A percentile compares a stretch with the other conserved stretches of the same genome.
Conservation (phyloP, 2,329 filamentous ascomycete genomes). For the Diaporthe destruens region DNA sequence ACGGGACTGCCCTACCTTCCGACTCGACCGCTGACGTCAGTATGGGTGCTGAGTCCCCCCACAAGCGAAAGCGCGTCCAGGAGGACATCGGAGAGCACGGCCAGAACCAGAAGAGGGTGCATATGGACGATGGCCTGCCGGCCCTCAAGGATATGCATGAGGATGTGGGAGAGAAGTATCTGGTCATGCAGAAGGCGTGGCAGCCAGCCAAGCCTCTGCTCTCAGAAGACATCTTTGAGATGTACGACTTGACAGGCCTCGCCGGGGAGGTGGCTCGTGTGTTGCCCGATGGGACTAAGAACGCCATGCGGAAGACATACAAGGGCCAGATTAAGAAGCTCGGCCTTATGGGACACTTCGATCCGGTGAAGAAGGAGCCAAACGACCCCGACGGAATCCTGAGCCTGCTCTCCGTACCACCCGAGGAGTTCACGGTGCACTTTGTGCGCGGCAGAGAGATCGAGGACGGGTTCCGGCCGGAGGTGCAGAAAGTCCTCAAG, state of each 20-base stretch:
- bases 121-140: conserved; percentile 71
- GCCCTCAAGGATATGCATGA: conserved; percentile 75
- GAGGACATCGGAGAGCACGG: conserved; percentile 65
- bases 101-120: conserved; percentile 71
- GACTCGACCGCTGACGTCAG: conserved; percentile 57
- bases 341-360: conserved; percentile 72
- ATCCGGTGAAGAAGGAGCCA: conserved; percentile 68
- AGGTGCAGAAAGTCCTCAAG: conserved; percentile 58
- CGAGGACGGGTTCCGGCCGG: conserved; percentile 62
- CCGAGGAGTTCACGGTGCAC: conserved; percentile 69
- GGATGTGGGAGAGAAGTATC: conserved; percentile 76
- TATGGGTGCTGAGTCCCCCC: conserved; percentile 65
- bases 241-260: conserved; percentile 68
- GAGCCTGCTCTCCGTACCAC: conserved; percentile 63
- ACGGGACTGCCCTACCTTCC: conserved; percentile 63
- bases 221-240: conserved; percentile 70
- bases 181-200: conserved; percentile 67
- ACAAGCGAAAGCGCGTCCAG: conserved; percentile 72
- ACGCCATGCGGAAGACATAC: conserved; percentile 75
- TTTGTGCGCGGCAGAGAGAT: conserved; percentile 68
- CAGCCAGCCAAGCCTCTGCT: conserved; percentile 59
- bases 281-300: conserved; percentile 75
- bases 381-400: conserved; percentile 65
- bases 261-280: conserved; percentile 73
- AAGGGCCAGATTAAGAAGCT: conserved; percentile 76